Percentiles rank a stretch among this genome's conserved stretches.
Conservation (phyloP, 805 yeast species). For the Candida ortonii region DNA sequence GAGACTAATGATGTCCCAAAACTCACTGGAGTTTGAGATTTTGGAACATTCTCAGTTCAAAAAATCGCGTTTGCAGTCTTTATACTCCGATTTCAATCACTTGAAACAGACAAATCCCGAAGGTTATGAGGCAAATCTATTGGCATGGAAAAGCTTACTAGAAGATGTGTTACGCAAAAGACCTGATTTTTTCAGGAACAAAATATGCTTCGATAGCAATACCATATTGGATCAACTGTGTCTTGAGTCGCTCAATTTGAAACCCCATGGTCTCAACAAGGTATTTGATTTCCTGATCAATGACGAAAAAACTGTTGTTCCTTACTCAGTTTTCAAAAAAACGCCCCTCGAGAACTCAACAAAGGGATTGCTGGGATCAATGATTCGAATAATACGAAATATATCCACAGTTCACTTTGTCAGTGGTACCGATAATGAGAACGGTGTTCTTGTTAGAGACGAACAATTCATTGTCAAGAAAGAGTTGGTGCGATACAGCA, state of each 20-base stretch:
- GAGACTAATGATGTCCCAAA: background rate
- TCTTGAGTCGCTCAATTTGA: constrained; percentile 14
- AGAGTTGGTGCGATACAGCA: constrained; percentile 16
- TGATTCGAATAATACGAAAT: constrained; percentile 5
- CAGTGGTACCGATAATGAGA: constrained; percentile 12
- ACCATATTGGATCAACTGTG: constrained; percentile 14
- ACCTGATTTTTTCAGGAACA: constrained; percentile 27
- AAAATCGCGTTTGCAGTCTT: constrained; percentile 40
- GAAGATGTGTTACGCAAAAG: constrained; percentile 22
- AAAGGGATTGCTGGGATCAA: constrained; percentile 14
- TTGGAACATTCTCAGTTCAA: constrained; percentile 35
- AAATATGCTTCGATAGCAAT: constrained; percentile 23
- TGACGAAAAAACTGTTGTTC: constrained; percentile 22
- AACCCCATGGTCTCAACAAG: constrained; percentile 26
- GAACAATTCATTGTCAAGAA: constrained; percentile 21
- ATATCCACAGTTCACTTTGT: constrained; percentile 3
- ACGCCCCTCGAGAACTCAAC: constrained; percentile 4
- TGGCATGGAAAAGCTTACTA: constrained; percentile 43
- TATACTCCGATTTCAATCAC: constrained; percentile 46
- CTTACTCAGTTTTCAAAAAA: constrained; percentile 19
- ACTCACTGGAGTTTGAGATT: constrained; percentile 13
- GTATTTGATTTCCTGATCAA: constrained; percentile 25
- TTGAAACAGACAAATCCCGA: constrained; percentile 43
- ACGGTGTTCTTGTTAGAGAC: constrained; percentile 16
- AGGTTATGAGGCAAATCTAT: constrained; percentile 48